Evolutionary conservation across 2,329 filamentous ascomycete genomes (phyloP), one percentile per base, ranked within the genome.

Genomic region (Nemania bipapillata): DNA sequence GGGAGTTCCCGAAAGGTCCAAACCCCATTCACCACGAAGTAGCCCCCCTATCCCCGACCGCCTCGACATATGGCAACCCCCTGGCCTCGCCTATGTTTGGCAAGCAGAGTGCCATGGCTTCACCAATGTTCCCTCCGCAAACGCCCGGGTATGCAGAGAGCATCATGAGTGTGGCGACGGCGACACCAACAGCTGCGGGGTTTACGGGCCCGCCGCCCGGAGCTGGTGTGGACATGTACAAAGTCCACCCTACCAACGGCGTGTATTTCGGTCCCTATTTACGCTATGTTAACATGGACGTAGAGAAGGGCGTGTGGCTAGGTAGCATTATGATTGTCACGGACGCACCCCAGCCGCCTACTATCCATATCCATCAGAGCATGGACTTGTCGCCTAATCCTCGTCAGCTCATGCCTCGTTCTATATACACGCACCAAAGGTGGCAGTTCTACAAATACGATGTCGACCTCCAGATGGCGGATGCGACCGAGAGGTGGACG

Each of bases 401-500:
- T 17, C 88, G 92, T 52, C 95, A 98, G 79, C 83, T 98, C 17
- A 90, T 92, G 70, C 89, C 94, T 3, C 90, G 91, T 73, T 89
- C 90, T 15, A 97, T 99, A 66, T 92, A 90, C 74, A 92, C 91
- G 0, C 96, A 99, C 79, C 95, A 97, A 77, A 86, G 94, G 69
- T 99, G 94, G 94, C 91, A 91, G 12, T 99, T 99, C 79, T 97
- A 96, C 82, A 92, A 94, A 77, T 99, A 99, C 77, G 94, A 97
- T 70, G 81, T 98, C 64, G 92, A 97, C 70, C 81, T 99, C 54
- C 89, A 89, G 69, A 99, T 99, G 96, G 90, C 92, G 37, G 94
- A 98, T 17, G 87, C 89, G 32, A 91, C 93, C 0, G 88, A 90
- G 72, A 92, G 96, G 77, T 99, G 96, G 96, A 99, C 96, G 0